Conservation (phyloP, 805 yeast genomes). For the Blastobotrys attinorum region DNA sequence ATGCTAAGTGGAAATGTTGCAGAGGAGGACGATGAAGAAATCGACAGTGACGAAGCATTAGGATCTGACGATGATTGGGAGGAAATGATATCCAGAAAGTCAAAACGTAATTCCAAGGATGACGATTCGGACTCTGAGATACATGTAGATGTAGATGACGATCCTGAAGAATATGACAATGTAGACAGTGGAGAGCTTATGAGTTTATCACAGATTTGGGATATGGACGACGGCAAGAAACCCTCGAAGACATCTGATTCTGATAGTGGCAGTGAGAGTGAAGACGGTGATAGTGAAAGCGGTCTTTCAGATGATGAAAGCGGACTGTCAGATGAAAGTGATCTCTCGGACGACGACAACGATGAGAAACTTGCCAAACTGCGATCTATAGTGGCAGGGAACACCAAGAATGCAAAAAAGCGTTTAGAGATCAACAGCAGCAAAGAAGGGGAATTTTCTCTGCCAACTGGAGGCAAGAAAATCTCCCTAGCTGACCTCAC, state of each 20-base stretch:
- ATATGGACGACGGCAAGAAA: constrained; percentile 48
- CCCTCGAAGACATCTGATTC: constrained; percentile 14
- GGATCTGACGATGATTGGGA: constrained; percentile 58
- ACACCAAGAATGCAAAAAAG: constrained; percentile 33
- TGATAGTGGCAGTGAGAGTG: constrained; percentile 17
- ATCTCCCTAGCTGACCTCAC: constrained; percentile 66
- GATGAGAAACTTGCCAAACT: constrained; percentile 35
- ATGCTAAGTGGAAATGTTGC: constrained; percentile 25
- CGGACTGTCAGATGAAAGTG: constrained; percentile 12
- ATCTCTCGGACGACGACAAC: constrained; percentile 23
- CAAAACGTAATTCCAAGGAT: neutral
- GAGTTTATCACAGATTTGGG: constrained; percentile 86
- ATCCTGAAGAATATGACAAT: constrained; percentile 59
- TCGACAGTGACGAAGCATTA: constrained; percentile 82
- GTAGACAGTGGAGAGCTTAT: constrained; percentile 69
- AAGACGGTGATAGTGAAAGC: constrained; percentile 21
- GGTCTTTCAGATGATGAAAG: constrained; percentile 10
- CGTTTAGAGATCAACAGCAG: constrained; percentile 45
- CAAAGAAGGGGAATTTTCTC: constrained; percentile 60
- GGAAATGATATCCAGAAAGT: neutral
- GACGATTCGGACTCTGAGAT: neutral
- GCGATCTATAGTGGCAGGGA: constrained; percentile 30
- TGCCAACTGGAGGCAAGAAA: constrained; percentile 57
- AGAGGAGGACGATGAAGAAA: constrained; percentile 35
- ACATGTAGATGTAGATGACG: constrained; percentile 42